Evolutionary conservation across 345 rosid genomes (phyloP), one percentile per base, ranked within the genome.

Genomic region (Capsella bursapastoris): DNA sequence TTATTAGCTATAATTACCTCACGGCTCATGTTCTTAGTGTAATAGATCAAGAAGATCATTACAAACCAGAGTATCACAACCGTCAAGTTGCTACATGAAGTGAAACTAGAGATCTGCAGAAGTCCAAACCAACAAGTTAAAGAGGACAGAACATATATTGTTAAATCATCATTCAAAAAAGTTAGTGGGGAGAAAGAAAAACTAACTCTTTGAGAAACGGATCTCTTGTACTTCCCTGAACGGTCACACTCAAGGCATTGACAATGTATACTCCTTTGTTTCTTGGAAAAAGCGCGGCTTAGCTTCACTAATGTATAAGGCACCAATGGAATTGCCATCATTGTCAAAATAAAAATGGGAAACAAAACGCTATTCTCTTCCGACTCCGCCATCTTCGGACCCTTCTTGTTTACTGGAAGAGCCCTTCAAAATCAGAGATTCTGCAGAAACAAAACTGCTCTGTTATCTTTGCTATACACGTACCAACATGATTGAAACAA

Each of bases 331-430:
- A 92, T 82, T 32, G 98, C 96, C 85, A 92, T 88, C 58, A 92
- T 90, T 27, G 99, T 92, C 84, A 95, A 79, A 68, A 95, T 88
- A 74, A 95, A 95, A 76, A 92, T 92, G 0, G 99, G 99, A 74
- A 95, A 95, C 74, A 92, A 76, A 0, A 88, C 86, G 15, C 93
- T 76, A 63, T 70, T 95, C 68, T 92, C 99, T 78, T 95, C 97
- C 3, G 96, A 68, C 37, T 89, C 89, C 53, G 86, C 96, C 98
- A 95, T 95, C 64, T 61, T 55, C 27, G 48, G 22, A 18, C 66
- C 37, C 82, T 82, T 77, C 78, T 80, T 18, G 41, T 63, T 32
- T 28, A 49, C 1, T 14, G 29, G 18, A 71, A 64, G 55, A 53
- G 9, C 8, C 38, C 38, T 71, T 10, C n/a, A 31, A 22, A 45